These are phyloP conservation scores for Capronia epimyces DNA, from an alignment of 2,329 filamentous ascomycete species.

Conservation along the genomic window DNA sequence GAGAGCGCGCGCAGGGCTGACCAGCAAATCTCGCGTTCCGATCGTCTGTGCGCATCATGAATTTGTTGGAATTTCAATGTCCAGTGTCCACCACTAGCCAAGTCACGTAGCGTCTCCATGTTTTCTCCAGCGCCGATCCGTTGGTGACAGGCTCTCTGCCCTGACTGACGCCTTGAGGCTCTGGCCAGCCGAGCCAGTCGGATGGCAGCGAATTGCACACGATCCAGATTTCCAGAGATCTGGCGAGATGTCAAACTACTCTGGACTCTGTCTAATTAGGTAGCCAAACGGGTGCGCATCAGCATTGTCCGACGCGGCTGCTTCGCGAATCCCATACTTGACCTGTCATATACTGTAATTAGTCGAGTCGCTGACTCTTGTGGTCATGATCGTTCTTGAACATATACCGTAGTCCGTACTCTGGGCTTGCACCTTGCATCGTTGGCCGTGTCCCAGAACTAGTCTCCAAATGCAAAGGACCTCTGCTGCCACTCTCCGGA, in stretches of 20 bases:
- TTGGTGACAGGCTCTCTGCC: background rate
- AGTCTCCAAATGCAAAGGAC: background rate
- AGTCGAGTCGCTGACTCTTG: background rate
- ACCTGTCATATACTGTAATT: slow-evolving; percentile 11
- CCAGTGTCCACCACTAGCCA: background rate
- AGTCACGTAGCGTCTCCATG: background rate
- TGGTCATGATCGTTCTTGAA: background rate
- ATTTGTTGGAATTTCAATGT: background rate
- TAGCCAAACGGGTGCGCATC: background rate
- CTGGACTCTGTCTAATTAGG: no score
- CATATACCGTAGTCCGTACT: background rate
- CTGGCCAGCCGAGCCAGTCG: slow-evolving; percentile 22
- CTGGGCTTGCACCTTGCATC: background rate
- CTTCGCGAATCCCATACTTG: slow-evolving; percentile 9
- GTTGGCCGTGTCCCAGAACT: background rate
- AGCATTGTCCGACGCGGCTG: slow-evolving; percentile 9
- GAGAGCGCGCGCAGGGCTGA: background rate
- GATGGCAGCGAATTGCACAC: slow-evolving; percentile 18
- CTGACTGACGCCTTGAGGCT: slow-evolving; percentile 6
- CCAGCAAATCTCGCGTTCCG: background rate
- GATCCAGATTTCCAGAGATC: slow-evolving; percentile 16
- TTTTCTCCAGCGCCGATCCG: background rate
- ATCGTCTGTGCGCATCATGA: background rate
- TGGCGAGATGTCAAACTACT: slow-evolving; percentile 12
- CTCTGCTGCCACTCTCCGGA: background rate